Base-by-base conservation (phyloP, 2,329 filamentous ascomycete species). In the Amesomyces nigricolor region DNA sequence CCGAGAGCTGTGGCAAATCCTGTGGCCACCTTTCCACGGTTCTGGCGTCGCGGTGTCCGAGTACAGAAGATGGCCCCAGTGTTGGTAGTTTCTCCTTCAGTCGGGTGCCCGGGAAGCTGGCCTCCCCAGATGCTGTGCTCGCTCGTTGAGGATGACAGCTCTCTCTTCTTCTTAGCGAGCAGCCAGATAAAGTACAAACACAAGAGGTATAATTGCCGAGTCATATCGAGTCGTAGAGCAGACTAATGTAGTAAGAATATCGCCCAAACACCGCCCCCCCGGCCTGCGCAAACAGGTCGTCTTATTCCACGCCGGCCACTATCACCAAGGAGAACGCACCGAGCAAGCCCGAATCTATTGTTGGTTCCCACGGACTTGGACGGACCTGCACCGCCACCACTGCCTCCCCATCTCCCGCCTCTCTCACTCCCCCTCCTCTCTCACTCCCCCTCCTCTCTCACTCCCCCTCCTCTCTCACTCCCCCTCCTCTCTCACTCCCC, bases 321-420 rank as follows among this genome's bases (percentile, higher is more conserved):
- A 42, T 30, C 17, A 37, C 22, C 11, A 16, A 49, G 14, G 19
- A 35, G 38, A 42, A 51, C 44, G 47, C 47, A 47, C n/a, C 11
- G 43, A n/a, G 11, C 47, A 56, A 50, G 52, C 42, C 53, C 58
- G 64, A 64, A 67, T 67, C 62, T 69, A 67, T 52, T 42, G 40
- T 56, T 47, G 29, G 26, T 14, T 22, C 16, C 35, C 47, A 17
- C 40, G 19, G 45, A 39, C 39, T 35, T 44, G 51, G 10, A 26
- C 43, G 37, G 29, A 22, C 39, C 26, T 11, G 37, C 43, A 7
- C 45, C 39, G 7, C 60, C 66, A 63, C 22, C 9, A 26, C 14
- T 48, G 16, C 8, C 38, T 45, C 38, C 47, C 10, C 53, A 16
- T 11, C 37, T 40, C 9, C 8, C 19, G 14, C 22, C 29, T 35